Evolutionary conservation across 306 rosid species (phyloP).

Genomic region (Styphnolobium japonicum): DNA sequence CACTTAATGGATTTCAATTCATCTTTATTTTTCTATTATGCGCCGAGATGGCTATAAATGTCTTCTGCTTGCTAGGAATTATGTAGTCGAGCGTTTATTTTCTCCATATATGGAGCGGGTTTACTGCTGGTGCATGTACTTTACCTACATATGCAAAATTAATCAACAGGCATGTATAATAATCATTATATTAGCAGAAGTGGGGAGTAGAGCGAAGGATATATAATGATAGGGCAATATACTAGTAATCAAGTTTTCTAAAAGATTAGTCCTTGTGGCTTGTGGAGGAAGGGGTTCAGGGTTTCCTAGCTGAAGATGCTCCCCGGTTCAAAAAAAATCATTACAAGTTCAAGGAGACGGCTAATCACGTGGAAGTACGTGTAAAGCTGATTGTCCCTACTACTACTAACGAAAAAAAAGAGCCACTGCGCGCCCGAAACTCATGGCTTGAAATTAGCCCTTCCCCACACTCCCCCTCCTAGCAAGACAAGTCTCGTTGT

Average conservation of each 20-base stretch:
- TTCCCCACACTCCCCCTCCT: constrained; percentile 24
- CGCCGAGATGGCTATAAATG: background rate
- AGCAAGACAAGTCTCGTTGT: background rate
- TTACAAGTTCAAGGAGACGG: constrained; percentile 42
- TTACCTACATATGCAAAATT: background rate
- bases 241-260: constrained; percentile 37
- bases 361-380: constrained; percentile 63
- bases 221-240: constrained; percentile 7
- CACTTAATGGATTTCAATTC: constrained; percentile 2
- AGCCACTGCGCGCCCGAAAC: constrained; percentile 49
- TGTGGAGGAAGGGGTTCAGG: constrained; percentile 25
- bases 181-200: constrained; percentile 10
- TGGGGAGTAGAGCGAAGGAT: constrained; percentile 23
- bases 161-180: background rate
- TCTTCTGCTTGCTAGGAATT: background rate
- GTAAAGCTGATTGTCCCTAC: constrained; percentile 58
- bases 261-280: constrained; percentile 38
- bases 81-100: background rate
- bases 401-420: constrained; percentile 30
- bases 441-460: constrained; percentile 48
- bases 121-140: background rate
- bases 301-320: constrained; percentile 41
- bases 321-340: constrained; percentile 40
- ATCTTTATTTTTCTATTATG: background rate
- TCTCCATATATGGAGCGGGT: background rate